These are phyloP conservation scores for Emydomyces testavorans DNA, from an alignment of 2,329 filamentous ascomycete species.

Conservation along the genomic window DNA sequence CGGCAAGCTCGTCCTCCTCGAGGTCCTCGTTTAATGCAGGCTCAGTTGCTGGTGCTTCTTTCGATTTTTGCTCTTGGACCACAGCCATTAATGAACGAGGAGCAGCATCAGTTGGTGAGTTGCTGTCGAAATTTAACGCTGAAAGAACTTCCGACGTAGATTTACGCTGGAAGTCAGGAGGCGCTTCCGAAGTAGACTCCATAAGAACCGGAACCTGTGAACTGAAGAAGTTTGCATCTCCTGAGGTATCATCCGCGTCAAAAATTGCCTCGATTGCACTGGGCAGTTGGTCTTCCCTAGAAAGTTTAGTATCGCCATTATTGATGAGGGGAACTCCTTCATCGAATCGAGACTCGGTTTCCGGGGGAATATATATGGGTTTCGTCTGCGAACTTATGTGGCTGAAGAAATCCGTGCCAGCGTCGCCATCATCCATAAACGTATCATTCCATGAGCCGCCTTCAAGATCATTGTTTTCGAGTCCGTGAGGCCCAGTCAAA, in stretches of 20 bases:
- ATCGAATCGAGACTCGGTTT: constrained; percentile 51
- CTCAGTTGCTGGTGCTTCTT: background rate
- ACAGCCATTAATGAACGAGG: background rate
- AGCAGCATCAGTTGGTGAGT: constrained; percentile 17
- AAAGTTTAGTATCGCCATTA: constrained; percentile 27
- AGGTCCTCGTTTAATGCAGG: constrained; percentile 12
- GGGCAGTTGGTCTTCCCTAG: constrained; percentile 21
- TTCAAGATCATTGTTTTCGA: background rate
- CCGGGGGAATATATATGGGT: constrained; percentile 28
- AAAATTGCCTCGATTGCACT: constrained; percentile 25
- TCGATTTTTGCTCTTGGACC: background rate
- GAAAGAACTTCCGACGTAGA: constrained; percentile 57
- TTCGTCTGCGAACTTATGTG: constrained; percentile 37
- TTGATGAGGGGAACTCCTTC: constrained; percentile 54
- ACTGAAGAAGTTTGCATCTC: constrained; percentile 31
- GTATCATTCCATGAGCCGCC: constrained; percentile 31
- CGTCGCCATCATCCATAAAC: constrained; percentile 39
- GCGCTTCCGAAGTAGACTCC: constrained; percentile 15
- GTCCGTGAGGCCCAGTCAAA: background rate
- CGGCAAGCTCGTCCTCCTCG: constrained; percentile 54
- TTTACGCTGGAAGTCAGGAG: constrained; percentile 44
- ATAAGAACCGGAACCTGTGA: constrained; percentile 16
- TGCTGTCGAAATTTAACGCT: constrained; percentile 33
- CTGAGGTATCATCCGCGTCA: constrained; percentile 30
- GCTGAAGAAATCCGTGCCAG: constrained; percentile 51